Evolutionary conservation across 768 basidiomycete genomes (phyloP).

Genomic region (Auricularia auricula-judae): DNA sequence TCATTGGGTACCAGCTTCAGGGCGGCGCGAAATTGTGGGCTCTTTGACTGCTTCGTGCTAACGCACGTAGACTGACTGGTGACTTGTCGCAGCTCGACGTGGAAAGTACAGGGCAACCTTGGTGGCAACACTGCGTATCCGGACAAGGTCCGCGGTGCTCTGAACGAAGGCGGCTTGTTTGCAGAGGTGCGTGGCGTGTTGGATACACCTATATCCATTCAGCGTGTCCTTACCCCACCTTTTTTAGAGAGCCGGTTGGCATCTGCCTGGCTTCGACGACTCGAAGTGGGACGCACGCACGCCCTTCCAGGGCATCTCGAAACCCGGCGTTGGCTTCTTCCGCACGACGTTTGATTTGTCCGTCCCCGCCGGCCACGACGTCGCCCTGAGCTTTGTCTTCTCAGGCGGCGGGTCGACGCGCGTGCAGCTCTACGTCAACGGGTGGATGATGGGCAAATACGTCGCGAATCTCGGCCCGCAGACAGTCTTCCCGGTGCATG

Average conservation of each 20-base stretch:
- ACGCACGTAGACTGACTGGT: not conserved
- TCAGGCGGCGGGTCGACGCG: conserved; percentile 23
- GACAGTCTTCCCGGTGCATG: conserved; percentile 69
- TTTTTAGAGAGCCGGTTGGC: conserved; percentile 47
- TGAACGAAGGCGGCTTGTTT: conserved; percentile 64
- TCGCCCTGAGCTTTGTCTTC: conserved; percentile 62
- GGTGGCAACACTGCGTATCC: conserved; percentile 66
- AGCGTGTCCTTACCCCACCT: not conserved
- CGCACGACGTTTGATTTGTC: conserved; percentile 59
- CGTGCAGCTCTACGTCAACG: conserved; percentile 19
- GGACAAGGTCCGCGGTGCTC: conserved; percentile 58
- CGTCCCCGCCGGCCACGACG: conserved; percentile 50
- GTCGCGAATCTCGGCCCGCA: conserved; percentile 67
- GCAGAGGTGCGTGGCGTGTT: conserved; percentile 27
- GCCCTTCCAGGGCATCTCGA: conserved; percentile 47
- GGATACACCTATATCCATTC: not conserved
- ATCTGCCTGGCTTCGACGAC: conserved; percentile 56
- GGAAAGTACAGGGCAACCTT: conserved; percentile 68
- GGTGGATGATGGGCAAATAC: conserved; percentile 83
- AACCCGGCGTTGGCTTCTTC: conserved; percentile 75
- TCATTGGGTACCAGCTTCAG: not conserved
- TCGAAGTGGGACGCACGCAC: conserved; percentile 48
- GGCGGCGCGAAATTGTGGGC: not conserved
- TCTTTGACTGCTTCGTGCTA: not conserved
- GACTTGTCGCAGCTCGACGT: conserved; percentile 18